These are phyloP conservation scores for Pyrenochaeta sp. DNA, from an alignment of 2,329 filamentous ascomycete species.

Conservation along the genomic window DNA sequence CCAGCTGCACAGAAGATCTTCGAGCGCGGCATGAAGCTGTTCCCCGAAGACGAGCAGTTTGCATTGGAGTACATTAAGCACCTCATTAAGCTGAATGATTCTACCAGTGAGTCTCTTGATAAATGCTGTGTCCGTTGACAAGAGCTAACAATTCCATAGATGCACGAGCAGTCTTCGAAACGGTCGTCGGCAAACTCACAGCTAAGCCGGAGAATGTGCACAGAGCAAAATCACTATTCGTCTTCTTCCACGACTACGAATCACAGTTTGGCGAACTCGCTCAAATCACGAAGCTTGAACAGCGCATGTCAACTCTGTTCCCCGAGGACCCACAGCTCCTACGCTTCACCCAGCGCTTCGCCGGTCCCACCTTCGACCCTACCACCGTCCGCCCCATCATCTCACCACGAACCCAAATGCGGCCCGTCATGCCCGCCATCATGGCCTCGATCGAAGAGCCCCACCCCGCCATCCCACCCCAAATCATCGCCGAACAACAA, in stretches of 20 bases:
- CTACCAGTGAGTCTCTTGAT: slow-evolving; percentile 74
- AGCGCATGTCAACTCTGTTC: slow-evolving; percentile 92
- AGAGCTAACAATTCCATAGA: slow-evolving; percentile 66
- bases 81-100: slow-evolving; percentile 88
- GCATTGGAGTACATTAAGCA: slow-evolving; percentile 97
- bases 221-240: slow-evolving; percentile 84
- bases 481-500: slow-evolving; percentile 26
- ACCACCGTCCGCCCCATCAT: slow-evolving; percentile 82
- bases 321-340: slow-evolving; percentile 81
- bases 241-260: slow-evolving; percentile 95
- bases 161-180: slow-evolving; percentile 95
- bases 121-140: slow-evolving; percentile 61
- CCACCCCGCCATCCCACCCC: slow-evolving; percentile 21
- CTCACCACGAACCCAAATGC: slow-evolving; percentile 79
- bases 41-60: slow-evolving; percentile 92
- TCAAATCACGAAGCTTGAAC: slow-evolving; percentile 89
- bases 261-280: slow-evolving; percentile 91
- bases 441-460: slow-evolving; percentile 42
- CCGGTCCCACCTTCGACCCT: slow-evolving; percentile 74
- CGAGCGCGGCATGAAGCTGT: slow-evolving; percentile 89
- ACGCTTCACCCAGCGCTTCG: slow-evolving; percentile 79
- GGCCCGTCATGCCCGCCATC: slow-evolving; percentile 49
- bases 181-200: slow-evolving; percentile 82
- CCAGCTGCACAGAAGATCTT: slow-evolving; percentile 93
- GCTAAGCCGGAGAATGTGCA: slow-evolving; percentile 75